Conservation (phyloP, 352 stramenopile species). For the Phytopythium kandeliae region DNA sequence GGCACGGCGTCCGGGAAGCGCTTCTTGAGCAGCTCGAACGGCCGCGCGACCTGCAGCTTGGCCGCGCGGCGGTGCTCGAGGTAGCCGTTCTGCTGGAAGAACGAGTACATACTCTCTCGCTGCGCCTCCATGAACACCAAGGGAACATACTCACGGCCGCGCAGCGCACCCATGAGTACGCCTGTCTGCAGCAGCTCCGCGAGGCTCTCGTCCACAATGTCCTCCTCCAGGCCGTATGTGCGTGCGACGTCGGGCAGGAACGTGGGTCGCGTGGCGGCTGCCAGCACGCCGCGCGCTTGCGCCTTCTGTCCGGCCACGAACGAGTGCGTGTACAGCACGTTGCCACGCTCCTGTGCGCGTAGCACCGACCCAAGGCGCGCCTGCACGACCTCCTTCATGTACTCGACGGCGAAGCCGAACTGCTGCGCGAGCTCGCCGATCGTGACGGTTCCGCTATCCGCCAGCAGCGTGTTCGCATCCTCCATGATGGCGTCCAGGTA, state of each 20-base stretch:
- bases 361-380: slow-evolving; percentile 58
- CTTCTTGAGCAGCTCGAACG: slow-evolving; percentile 72
- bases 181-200: slow-evolving; percentile 45
- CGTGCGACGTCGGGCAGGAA: slow-evolving; percentile 66
- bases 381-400: slow-evolving; percentile 71
- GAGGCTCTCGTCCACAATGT: slow-evolving; percentile 52
- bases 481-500: slow-evolving; percentile 86
- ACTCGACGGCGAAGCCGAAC: slow-evolving; percentile 78
- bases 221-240: slow-evolving; percentile 54
- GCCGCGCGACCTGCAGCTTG: slow-evolving; percentile 54
- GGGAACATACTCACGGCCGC: slow-evolving; percentile 73
- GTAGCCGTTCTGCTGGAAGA: slow-evolving; percentile 84
- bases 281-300: slow-evolving; percentile 58
- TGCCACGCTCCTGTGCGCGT: slow-evolving; percentile 49
- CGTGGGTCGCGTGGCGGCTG: slow-evolving; percentile 53
- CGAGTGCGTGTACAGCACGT: slow-evolving; percentile 72
- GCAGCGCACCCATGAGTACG: slow-evolving; percentile 54
- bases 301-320: slow-evolving; percentile 65
- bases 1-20: slow-evolving; percentile 61
- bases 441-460: slow-evolving; percentile 57
- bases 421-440: slow-evolving; percentile 75
- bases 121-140: slow-evolving; percentile 74
- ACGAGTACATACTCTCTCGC: slow-evolving; percentile 73
- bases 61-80: slow-evolving; percentile 49
- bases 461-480: slow-evolving; percentile 69